Percentiles rank a stretch among this genome's conserved stretches.
phyloP scores from a whole-genome alignment of 371 early-diverging fungal species.

The Actinomucor elegans region DNA sequence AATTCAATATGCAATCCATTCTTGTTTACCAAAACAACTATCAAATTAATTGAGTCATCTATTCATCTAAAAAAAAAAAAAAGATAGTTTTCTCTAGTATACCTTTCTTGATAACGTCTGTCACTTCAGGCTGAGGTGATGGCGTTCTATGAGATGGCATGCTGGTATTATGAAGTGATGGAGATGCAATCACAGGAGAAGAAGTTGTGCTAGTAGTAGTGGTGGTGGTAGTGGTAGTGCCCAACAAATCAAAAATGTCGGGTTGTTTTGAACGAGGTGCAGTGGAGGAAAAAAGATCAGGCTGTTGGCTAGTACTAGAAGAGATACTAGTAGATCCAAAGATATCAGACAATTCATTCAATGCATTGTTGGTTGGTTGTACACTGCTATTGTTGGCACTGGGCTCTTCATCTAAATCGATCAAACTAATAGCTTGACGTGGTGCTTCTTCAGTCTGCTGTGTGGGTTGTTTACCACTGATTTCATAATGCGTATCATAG shows the following conservation, averaged over 20 bases:
- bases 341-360: constrained; percentile 39
- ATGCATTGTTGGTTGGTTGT: constrained; percentile 4
- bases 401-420: constrained; percentile 60
- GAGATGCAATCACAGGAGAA: constrained; percentile 9
- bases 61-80: neutral
- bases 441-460: constrained; percentile 23
- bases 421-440: constrained; percentile 52
- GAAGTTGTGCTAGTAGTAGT: constrained; percentile 14
- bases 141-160: constrained; percentile 1
- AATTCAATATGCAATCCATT: constrained; percentile 40
- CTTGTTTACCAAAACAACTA: constrained; percentile 40
- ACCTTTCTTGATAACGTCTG: no score
- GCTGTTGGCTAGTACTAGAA: no score
- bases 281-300: no score
- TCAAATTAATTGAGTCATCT: neutral
- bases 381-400: constrained; percentile 6
- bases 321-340: constrained; percentile 40
- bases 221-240: constrained; percentile 5
- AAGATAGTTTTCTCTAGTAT: no score
- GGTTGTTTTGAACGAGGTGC: constrained; percentile 2
- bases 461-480: constrained; percentile 39
- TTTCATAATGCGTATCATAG: constrained; percentile 46
- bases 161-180: constrained; percentile 5
- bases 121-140: no score
- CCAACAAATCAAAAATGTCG: constrained; percentile 18